Conservation (phyloP, 768 basidiomycete genomes). For the Filobasidium floriforme region DNA sequence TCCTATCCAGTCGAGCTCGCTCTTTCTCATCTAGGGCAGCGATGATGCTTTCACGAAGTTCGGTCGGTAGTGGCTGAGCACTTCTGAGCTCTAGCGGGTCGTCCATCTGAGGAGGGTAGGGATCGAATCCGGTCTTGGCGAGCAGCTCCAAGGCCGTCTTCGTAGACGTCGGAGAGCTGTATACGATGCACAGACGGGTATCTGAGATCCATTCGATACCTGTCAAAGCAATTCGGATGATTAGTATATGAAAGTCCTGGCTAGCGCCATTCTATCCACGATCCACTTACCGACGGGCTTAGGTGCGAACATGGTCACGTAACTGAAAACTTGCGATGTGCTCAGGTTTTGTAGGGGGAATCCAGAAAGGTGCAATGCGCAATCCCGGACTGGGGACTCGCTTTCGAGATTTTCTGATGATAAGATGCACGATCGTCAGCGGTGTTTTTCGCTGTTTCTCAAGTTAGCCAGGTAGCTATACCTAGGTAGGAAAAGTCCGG, state of each 20-base stretch:
- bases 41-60: slow-evolving; percentile 21
- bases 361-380: slow-evolving; percentile 21
- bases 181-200: slow-evolving; percentile 36
- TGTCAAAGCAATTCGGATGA: slow-evolving; percentile 1
- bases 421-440: no score
- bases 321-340: slow-evolving; percentile 21
- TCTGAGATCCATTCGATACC: slow-evolving; percentile 46
- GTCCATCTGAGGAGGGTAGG: slow-evolving; percentile 34
- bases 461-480: neutral
- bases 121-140: slow-evolving; percentile 42
- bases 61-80: slow-evolving; percentile 38
- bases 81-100: slow-evolving; percentile 40
- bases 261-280: neutral
- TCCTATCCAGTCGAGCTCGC: neutral
- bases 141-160: slow-evolving; percentile 36
- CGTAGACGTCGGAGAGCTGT: slow-evolving; percentile 30
- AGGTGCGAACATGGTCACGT: slow-evolving; percentile 21
- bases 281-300: slow-evolving; percentile 18
- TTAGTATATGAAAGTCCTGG: neutral
- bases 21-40: neutral
- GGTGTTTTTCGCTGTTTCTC: no score
- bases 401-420: slow-evolving; percentile 7
- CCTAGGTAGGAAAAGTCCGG: neutral
- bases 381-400: slow-evolving; percentile 20
- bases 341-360: slow-evolving; percentile 18